Percentiles rank a stretch among this genome's conserved stretches.
These are phyloP conservation scores for Penicillium digitatum DNA, from an alignment of 2,329 filamentous ascomycete species.

Conservation along the genomic window DNA sequence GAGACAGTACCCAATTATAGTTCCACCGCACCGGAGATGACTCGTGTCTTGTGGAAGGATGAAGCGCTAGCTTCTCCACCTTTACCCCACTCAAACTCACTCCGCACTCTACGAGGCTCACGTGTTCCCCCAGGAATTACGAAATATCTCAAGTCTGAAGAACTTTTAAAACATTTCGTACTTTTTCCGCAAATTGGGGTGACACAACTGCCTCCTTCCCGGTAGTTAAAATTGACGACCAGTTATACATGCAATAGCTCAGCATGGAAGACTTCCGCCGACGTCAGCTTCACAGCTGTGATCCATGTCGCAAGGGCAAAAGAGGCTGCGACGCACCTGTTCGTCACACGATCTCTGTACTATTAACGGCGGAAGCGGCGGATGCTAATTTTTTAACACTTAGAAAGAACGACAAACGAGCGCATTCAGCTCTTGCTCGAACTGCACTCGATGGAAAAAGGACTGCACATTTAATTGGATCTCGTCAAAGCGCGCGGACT, in stretches of 20 bases:
- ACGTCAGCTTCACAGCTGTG: conserved; percentile 39
- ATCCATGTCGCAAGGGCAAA: conserved; percentile 47
- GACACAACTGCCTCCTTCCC: too few species aligned
- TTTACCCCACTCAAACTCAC: background rate
- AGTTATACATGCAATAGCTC: background rate
- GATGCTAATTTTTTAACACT: background rate
- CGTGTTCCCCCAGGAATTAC: background rate
- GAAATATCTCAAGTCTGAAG: background rate
- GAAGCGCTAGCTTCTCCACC: background rate
- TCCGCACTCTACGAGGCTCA: background rate
- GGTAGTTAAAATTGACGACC: too few species aligned
- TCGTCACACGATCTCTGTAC: background rate
- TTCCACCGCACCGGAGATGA: conserved; percentile 1
- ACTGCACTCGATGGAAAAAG: conserved; percentile 46
- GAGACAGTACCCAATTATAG: background rate
- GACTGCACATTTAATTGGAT: conserved; percentile 47
- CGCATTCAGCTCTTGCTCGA: conserved; percentile 33
- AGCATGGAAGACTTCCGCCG: conserved; percentile 14
- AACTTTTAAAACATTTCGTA: background rate
- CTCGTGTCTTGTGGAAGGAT: background rate
- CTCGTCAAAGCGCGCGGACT: conserved; percentile 24
- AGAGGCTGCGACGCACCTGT: conserved; percentile 42
- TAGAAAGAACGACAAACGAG: conserved; percentile 15
- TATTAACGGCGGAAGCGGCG: too few species aligned
- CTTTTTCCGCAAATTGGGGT: background rate